A percentile compares a stretch with the other conserved stretches of the same genome.
Evolutionary conservation across 1,284 basidiomycete species (phyloP).

Genomic region (Leccinum fuscescens): DNA sequence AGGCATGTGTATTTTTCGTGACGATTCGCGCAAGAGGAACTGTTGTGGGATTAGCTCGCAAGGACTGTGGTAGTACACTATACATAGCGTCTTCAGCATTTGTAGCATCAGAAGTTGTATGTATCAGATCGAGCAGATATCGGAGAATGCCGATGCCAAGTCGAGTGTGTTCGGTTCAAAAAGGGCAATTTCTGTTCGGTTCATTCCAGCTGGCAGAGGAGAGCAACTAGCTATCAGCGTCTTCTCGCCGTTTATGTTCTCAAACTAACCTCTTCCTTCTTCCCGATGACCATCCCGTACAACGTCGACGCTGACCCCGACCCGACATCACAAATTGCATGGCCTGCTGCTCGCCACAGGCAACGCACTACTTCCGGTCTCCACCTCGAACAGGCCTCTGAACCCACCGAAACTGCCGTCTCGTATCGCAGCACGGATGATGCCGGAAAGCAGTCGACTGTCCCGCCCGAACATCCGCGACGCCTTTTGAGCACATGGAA

Average conservation of each 20-base stretch:
- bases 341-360: constrained; percentile 57
- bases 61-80: constrained; percentile 12
- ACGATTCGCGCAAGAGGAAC: constrained; percentile 8
- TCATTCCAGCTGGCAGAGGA: background rate
- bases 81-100: constrained; percentile 13
- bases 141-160: constrained; percentile 26
- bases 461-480: constrained; percentile 24
- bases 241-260: constrained; percentile 13
- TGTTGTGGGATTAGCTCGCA: constrained; percentile 26
- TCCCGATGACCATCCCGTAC: constrained; percentile 50
- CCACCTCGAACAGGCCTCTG: constrained; percentile 22
- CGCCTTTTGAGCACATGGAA: constrained; percentile 64
- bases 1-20: constrained; percentile 13
- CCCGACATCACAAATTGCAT: constrained; percentile 71
- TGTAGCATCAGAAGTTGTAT: constrained; percentile 18
- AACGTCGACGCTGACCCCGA: constrained; percentile 61
- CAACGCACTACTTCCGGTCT: constrained; percentile 27
- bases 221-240: background rate
- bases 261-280: background rate
- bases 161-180: constrained; percentile 15
- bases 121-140: background rate
- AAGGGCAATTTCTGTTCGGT: constrained; percentile 10
- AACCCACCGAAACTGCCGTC: constrained; percentile 16
- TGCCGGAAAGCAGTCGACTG: constrained; percentile 22
- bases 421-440: constrained; percentile 25